Percentiles rank a stretch among this genome's conserved stretches.
Evolutionary conservation across 495 filamentous ascomycete genomes (phyloP).

Genomic region (Penicillium robsamsonii): DNA sequence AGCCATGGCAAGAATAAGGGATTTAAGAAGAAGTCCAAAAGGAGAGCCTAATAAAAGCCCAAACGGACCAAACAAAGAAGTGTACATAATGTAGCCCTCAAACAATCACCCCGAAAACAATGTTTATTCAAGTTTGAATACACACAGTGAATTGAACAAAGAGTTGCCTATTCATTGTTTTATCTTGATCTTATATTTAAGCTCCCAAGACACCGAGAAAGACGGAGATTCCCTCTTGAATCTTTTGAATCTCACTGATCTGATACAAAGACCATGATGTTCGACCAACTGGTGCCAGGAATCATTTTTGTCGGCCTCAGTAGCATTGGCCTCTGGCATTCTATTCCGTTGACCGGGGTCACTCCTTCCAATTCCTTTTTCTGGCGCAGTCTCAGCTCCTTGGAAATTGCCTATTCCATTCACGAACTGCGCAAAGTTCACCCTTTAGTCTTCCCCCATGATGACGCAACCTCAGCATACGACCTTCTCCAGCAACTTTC

Average conservation of each 20-base stretch:
- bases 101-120: background rate
- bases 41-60: background rate
- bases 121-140: slow-evolving; percentile 5
- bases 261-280: background rate
- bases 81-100: background rate
- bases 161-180: background rate
- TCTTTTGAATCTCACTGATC: background rate
- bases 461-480: background rate
- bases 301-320: background rate
- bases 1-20: background rate
- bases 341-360: slow-evolving; percentile 1
- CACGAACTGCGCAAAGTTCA: background rate
- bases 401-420: background rate
- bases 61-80: background rate
- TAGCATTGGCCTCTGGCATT: background rate
- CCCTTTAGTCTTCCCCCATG: background rate
- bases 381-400: slow-evolving; percentile 2
- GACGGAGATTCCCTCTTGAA: background rate
- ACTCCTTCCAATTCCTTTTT: background rate
- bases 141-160: background rate
- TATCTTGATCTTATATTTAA: background rate
- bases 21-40: too few species aligned
- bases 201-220: slow-evolving; percentile 1
- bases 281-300: background rate
- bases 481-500: background rate